Percentiles rank a stretch among this genome's conserved stretches.
These are phyloP conservation scores for Agrocybe praecox DNA, from an alignment of 768 basidiomycete genomes.

Conservation along the genomic window DNA sequence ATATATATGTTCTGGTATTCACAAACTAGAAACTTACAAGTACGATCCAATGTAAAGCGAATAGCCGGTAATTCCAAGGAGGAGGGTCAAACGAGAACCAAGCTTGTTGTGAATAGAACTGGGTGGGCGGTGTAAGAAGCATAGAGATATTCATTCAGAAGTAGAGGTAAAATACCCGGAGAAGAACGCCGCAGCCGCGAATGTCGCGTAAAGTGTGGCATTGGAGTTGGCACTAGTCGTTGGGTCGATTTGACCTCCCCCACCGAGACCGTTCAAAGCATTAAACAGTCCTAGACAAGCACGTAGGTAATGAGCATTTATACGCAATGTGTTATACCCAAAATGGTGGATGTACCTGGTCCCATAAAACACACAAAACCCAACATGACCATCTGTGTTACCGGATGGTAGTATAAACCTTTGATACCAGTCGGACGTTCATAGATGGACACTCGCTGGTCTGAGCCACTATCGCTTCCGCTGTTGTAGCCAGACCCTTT, in stretches of 20 bases:
- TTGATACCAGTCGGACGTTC: constrained; percentile 46
- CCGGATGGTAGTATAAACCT: constrained; percentile 61
- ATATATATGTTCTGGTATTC: not conserved
- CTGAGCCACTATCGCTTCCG: constrained; percentile 23
- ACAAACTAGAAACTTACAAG: constrained; percentile 48
- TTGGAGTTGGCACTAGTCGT: constrained; percentile 71
- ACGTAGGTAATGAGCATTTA: not conserved
- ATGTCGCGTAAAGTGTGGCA: constrained; percentile 63
- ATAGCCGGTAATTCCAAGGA: constrained; percentile 77
- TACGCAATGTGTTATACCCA: constrained; percentile 6
- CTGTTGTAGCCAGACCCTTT: constrained; percentile 15
- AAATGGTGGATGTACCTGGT: constrained; percentile 36
- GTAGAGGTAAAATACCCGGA: constrained; percentile 53
- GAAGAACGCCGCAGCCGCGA: constrained; percentile 45
- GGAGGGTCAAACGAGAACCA: constrained; percentile 74
- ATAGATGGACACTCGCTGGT: constrained; percentile 31
- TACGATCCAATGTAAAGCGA: constrained; percentile 74
- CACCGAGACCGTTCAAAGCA: constrained; percentile 78
- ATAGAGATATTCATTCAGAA: constrained; percentile 38
- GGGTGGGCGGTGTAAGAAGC: not conserved
- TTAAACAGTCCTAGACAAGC: constrained; percentile 64
- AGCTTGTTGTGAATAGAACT: constrained; percentile 83
- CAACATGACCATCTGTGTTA: constrained; percentile 47
- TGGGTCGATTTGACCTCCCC: constrained; percentile 71
- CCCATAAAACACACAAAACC: constrained; percentile 75